phyloP scores from a whole-genome alignment of 2,329 filamentous ascomycete species.

The Basipetospora sp. region DNA sequence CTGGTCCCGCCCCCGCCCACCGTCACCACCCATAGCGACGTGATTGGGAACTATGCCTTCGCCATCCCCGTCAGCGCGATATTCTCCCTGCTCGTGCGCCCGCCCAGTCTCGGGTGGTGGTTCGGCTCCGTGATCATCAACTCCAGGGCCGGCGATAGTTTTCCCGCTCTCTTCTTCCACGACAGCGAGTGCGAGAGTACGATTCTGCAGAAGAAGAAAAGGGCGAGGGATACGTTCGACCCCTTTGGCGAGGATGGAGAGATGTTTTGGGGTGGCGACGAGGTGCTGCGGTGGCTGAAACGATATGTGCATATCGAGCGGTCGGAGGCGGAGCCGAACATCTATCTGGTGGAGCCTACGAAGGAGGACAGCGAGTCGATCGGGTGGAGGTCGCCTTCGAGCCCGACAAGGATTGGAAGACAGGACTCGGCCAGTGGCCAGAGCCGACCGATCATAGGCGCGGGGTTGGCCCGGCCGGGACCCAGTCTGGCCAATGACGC shows the following conservation, averaged over 20 bases:
- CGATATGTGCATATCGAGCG: constrained; percentile 71
- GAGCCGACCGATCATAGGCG: constrained; percentile 20
- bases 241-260: constrained; percentile 73
- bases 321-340: constrained; percentile 72
- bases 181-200: constrained; percentile 94
- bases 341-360: constrained; percentile 79
- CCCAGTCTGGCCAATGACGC: constrained; percentile 36
- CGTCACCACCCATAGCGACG: constrained; percentile 57
- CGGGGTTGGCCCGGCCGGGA: constrained; percentile 19
- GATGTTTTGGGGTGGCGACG: constrained; percentile 96
- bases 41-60: constrained; percentile 73
- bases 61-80: constrained; percentile 80
- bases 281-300: constrained; percentile 80
- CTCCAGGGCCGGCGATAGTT: constrained; percentile 75
- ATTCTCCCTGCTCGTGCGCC: constrained; percentile 78
- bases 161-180: constrained; percentile 93
- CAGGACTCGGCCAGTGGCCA: constrained; percentile 20
- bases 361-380: constrained; percentile 76
- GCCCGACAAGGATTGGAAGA: constrained; percentile 27
- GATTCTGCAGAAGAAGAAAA: constrained; percentile 80
- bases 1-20: constrained; percentile 86
- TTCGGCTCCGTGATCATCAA: constrained; percentile 93
- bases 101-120: constrained; percentile 95
- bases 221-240: constrained; percentile 72
- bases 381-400: constrained; percentile 43